phyloP scores from a whole-genome alignment of 306 rosid genomes.

The Trifolium fragiferum region DNA sequence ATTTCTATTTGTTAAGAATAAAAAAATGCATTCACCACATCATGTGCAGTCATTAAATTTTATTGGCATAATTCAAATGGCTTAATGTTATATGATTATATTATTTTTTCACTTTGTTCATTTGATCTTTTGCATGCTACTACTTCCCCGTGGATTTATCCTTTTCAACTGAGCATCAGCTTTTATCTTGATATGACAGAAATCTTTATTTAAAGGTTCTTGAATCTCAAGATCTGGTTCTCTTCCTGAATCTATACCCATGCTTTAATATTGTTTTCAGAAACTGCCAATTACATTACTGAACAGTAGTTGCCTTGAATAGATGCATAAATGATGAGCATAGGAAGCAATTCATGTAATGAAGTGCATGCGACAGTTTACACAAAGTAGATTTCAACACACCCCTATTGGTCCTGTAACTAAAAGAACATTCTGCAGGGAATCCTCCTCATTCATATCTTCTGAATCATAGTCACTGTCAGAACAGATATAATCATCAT shows the following conservation, averaged over 20 bases:
- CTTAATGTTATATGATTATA: conserved; percentile 3
- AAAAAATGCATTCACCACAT: background rate
- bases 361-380: conserved; percentile 29
- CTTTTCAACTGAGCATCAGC: background rate
- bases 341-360: conserved; percentile 28
- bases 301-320: conserved; percentile 27
- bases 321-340: conserved; percentile 25
- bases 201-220: conserved; percentile 25
- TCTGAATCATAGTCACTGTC: conserved; percentile 70
- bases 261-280: conserved; percentile 25
- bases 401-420: conserved; percentile 94
- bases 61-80: conserved; percentile 14
- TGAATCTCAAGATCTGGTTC: background rate
- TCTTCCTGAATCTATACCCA: conserved; percentile 5
- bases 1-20: conserved; percentile 11
- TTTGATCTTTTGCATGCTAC: conserved; percentile 7
- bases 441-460: conserved; percentile 53
- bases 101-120: background rate
- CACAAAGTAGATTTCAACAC: conserved; percentile 38
- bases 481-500: conserved; percentile 55
- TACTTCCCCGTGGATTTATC: conserved; percentile 14
- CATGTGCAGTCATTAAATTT: conserved; percentile 13
- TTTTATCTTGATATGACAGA: conserved; percentile 21
- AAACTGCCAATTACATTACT: conserved; percentile 11
- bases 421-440: conserved; percentile 79